Percentiles rank a stretch among this genome's conserved stretches.
Conservation (phyloP, 2,329 filamentous ascomycete genomes). For the Penicillium thymicola region DNA sequence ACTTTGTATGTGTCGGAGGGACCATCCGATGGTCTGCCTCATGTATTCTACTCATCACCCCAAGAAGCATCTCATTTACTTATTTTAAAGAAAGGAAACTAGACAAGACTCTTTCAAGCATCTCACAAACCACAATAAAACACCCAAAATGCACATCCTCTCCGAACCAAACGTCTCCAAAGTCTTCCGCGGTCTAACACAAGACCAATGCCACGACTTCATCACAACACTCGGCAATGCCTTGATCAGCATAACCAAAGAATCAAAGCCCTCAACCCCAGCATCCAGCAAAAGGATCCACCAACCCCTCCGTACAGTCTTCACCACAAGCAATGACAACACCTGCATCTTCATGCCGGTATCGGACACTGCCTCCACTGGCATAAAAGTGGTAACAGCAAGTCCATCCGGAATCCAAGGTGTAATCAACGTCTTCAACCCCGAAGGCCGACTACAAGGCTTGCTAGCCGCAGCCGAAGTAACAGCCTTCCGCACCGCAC, state of each 20-base stretch:
- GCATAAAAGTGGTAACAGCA: conserved; percentile 69
- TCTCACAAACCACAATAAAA: background rate
- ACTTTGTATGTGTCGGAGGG: background rate
- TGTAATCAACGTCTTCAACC: conserved; percentile 65
- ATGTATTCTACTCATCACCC: background rate
- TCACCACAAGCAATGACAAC: conserved; percentile 40
- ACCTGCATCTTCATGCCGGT: conserved; percentile 75
- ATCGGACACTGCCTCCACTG: conserved; percentile 60
- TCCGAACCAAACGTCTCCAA: conserved; percentile 33
- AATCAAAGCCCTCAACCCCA: conserved; percentile 25
- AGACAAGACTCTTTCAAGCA: too few relatives aligned
- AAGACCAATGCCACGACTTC: conserved; percentile 33
- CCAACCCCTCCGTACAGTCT: conserved; percentile 43
- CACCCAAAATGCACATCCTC: conserved; percentile 34
- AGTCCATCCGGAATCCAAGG: conserved; percentile 53
- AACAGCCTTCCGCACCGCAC: conserved; percentile 76
- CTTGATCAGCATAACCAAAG: conserved; percentile 32
- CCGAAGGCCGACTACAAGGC: conserved; percentile 61
- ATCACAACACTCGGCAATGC: conserved; percentile 36
- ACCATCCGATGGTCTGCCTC: background rate
- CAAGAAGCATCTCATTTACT: background rate
- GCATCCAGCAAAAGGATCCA: conserved; percentile 34
- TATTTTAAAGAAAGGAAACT: background rate
- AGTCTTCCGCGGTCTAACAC: conserved; percentile 33
- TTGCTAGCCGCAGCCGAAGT: conserved; percentile 70